Evolutionary conservation across 2,329 filamentous ascomycete genomes (phyloP).

Genomic region (Alternaria consortialis): DNA sequence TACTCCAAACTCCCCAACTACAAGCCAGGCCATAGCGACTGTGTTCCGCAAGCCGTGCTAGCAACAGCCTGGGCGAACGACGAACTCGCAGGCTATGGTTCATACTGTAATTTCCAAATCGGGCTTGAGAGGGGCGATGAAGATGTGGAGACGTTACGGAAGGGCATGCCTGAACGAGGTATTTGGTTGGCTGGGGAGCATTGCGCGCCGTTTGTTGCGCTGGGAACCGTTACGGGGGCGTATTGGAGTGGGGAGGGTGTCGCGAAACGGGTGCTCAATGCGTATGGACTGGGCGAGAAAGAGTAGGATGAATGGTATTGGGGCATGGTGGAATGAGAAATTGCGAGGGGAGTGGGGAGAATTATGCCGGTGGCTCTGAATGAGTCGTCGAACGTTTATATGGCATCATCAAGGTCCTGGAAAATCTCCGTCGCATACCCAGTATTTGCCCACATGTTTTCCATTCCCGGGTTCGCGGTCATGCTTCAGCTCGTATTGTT

Average conservation of each 20-base stretch:
- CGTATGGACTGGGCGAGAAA: slow-evolving; percentile 1
- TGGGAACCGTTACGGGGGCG: slow-evolving; percentile 72
- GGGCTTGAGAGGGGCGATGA: slow-evolving; percentile 74
- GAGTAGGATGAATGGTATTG: background rate
- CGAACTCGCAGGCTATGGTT: slow-evolving; percentile 80
- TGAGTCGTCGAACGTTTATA: background rate
- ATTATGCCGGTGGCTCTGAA: background rate
- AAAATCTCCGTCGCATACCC: background rate
- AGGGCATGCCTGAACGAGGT: slow-evolving; percentile 67
- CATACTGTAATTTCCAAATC: slow-evolving; percentile 85
- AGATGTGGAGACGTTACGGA: slow-evolving; percentile 71
- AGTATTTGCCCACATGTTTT: background rate
- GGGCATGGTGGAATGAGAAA: background rate
- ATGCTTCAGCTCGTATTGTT: background rate
- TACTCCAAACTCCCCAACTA: slow-evolving; percentile 79
- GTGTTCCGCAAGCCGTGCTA: slow-evolving; percentile 69
- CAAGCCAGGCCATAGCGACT: slow-evolving; percentile 61
- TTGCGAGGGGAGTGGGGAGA: background rate
- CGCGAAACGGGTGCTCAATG: slow-evolving; percentile 1
- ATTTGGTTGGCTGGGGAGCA: slow-evolving; percentile 92
- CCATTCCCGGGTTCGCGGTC: background rate
- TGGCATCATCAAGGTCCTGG: background rate
- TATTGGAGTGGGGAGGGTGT: slow-evolving; percentile 19
- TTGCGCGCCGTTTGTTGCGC: slow-evolving; percentile 85
- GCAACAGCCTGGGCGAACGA: slow-evolving; percentile 83